Evolutionary conservation across 805 yeast species (phyloP).

Genomic region (Millerozyma miso): DNA sequence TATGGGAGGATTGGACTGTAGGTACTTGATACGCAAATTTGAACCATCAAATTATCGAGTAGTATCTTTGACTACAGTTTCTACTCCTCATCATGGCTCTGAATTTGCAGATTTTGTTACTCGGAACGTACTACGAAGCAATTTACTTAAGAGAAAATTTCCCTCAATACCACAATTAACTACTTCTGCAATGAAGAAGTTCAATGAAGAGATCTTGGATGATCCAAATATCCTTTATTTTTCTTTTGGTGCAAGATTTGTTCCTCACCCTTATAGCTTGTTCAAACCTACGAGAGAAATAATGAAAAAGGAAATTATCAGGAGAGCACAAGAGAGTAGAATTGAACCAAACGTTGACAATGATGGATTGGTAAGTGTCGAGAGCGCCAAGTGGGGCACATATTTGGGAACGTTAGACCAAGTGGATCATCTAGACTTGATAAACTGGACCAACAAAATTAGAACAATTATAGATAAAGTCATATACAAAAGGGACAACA

Average conservation of each 20-base stretch:
- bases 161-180: constrained; percentile 63
- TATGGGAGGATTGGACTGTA: constrained; percentile 89
- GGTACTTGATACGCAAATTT: constrained; percentile 65
- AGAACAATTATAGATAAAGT: constrained; percentile 34
- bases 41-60: constrained; percentile 46
- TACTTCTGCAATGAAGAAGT: constrained; percentile 45
- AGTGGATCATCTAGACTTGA: constrained; percentile 82
- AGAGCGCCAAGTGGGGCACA: constrained; percentile 78
- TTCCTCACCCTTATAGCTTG: constrained; percentile 58
- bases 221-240: constrained; percentile 66
- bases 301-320: constrained; percentile 23
- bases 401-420: constrained; percentile 73
- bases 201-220: constrained; percentile 51
- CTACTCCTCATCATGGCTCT: constrained; percentile 88
- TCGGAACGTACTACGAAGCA: constrained; percentile 21
- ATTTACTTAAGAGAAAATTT: constrained; percentile 14
- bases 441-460: constrained; percentile 69
- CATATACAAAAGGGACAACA: constrained; percentile 28
- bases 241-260: constrained; percentile 76
- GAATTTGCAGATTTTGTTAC: constrained; percentile 72
- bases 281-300: constrained; percentile 64
- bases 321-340: neutral
- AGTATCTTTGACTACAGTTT: constrained; percentile 73
- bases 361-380: constrained; percentile 83
- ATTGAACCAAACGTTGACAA: constrained; percentile 28